Evolutionary conservation across 2,329 filamentous ascomycete species (phyloP), one percentile per base, ranked within the genome.

Genomic region (Exophiala mesophila): DNA sequence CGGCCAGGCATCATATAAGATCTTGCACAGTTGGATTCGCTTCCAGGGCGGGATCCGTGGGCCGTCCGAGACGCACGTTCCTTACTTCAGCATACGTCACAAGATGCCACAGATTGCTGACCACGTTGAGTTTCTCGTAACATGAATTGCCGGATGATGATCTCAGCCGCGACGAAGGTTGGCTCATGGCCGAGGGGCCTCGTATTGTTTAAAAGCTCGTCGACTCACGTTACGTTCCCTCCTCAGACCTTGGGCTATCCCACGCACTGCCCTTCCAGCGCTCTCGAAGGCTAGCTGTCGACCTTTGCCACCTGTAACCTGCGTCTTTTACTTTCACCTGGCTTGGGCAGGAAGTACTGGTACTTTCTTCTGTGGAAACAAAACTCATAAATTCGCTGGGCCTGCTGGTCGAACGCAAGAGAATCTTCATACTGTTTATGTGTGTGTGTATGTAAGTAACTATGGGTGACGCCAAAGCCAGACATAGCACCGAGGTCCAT

Each of bases 401-500:
- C n/a, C n/a, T n/a, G n/a, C n/a, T n/a, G n/a, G n/a, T n/a, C n/a
- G n/a, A n/a, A n/a, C n/a, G n/a, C n/a, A n/a, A n/a, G n/a, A n/a
- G n/a, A n/a, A n/a, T n/a, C n/a, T n/a, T n/a, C n/a, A n/a, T n/a
- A n/a, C n/a, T n/a, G n/a, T n/a, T n/a, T n/a, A n/a, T n/a, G n/a
- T n/a, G n/a, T n/a, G n/a, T n/a, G n/a, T n/a, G n/a, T n/a, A n/a
- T n/a, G n/a, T n/a, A n/a, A n/a, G n/a, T 7, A 29, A 34, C 32
- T 4, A 48, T 48, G 45, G 48, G 45, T 13, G 45, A 47, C 24
- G 28, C 41, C 12, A 41, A 21, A 12, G 26, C 24, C 13, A 47
- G 35, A 32, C 39, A 45, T 17, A 48, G 32, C 18, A 51, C 39
- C 24, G 39, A 45, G 19, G 33, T 51, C 12, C 48, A 48, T 13